Percentiles rank a stretch among this genome's conserved stretches.
Conservation (phyloP, 208 protist genomes). For the Acanthamoeba royreba region DNA sequence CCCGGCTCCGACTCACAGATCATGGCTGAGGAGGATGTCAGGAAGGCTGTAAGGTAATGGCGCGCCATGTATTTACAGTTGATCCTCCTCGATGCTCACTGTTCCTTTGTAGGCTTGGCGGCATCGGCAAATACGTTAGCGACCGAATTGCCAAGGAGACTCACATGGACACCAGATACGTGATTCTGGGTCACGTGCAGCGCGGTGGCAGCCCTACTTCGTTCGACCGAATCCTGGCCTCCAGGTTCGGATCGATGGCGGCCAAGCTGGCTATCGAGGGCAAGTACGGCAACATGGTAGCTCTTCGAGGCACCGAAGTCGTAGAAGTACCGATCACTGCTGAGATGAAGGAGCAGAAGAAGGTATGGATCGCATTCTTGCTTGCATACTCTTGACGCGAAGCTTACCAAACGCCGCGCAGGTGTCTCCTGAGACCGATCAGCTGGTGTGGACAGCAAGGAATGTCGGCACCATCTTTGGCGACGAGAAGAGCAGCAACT, state of each 20-base stretch:
- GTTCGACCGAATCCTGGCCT: slow-evolving; percentile 70
- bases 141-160: not conserved
- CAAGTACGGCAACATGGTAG: slow-evolving; percentile 8
- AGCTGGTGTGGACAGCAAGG: not conserved
- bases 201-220: slow-evolving; percentile 72
- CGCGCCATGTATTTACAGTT: not conserved
- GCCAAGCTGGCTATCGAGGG: slow-evolving; percentile 1
- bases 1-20: not conserved
- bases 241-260: not conserved
- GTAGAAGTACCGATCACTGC: not conserved
- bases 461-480: slow-evolving; percentile 30
- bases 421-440: not conserved
- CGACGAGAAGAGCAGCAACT: not conserved
- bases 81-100: not conserved
- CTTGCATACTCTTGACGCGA: not conserved
- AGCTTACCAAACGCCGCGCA: not conserved
- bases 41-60: not conserved
- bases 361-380: too few relatives aligned
- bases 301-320: not conserved
- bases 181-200: slow-evolving; percentile 77
- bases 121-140: slow-evolving; percentile 26
- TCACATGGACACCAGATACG: slow-evolving; percentile 13
- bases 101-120: not conserved
- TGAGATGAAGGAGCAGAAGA: not conserved
- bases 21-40: not conserved